Evolutionary conservation across 352 stramenopile genomes (phyloP), one percentile per base, ranked within the genome.

Genomic region (Detonula confervacea): DNA sequence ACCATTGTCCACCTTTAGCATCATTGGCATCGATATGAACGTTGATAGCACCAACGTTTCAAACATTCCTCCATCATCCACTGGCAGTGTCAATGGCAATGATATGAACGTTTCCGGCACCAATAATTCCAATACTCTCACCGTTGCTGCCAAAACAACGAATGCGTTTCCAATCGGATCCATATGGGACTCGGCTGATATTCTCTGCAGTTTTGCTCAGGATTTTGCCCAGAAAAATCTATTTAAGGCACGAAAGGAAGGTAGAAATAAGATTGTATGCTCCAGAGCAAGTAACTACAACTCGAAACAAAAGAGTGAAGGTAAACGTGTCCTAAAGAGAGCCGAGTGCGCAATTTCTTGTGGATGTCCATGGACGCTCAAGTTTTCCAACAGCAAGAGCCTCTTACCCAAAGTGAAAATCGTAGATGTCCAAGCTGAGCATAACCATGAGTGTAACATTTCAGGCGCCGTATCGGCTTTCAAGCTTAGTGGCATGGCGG

Each of bases 251-350:
- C 39, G 39, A 16, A 49, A 49, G 39, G 39, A 49, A 4, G 39
- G 39, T 16, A 49, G 39, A 49, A 49, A 49, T n/a, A 9, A 12
- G 33, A 42, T 42, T 11, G 33, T 42, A 42, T 42, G 33, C 33
- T 49, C 39, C 39, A 49, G 39, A 49, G 39, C 39, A 49, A 49
- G 39, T 49, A 49, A 49, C 39, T 16, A 49, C 12, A 18, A 49
- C 39, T 49, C 39, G 12, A 49, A 49, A 49, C 39, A 3, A 49
- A 49, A 49, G 39, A 49, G 39, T 49, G 2, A 5, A 49, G 39
- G 39, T 49, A 5, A 49, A 49, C 39, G 3, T 6, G 18, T 49
- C 39, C 4, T 49, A 3, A 49, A 6, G 39, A 6, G 11, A n/a
- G 39, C 39, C 18, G 39, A 49, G 18, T 49, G 39, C 18, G 39